A percentile compares a stretch with the other conserved stretches of the same genome.
phyloP scores from a whole-genome alignment of 2,329 filamentous ascomycete species.

The Penicillium digitatum region DNA sequence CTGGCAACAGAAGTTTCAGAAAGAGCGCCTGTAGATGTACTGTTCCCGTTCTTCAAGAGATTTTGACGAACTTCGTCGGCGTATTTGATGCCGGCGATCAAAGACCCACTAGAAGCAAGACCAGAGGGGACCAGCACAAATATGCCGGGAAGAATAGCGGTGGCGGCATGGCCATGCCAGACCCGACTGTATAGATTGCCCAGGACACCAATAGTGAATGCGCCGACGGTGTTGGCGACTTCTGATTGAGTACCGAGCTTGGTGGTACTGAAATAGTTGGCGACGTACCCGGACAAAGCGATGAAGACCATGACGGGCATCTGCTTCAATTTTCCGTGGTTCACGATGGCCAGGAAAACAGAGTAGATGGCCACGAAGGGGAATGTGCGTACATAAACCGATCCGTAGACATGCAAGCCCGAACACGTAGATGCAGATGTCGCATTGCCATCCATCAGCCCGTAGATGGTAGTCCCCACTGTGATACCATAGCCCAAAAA shows the following conservation, averaged over 20 bases:
- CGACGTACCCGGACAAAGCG: conserved; percentile 68
- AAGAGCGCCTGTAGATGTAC: conserved; percentile 15
- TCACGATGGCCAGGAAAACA: conserved; percentile 71
- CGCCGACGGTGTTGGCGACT: conserved; percentile 73
- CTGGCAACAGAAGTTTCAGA: conserved; percentile 44
- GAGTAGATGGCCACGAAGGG: conserved; percentile 73
- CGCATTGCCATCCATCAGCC: conserved; percentile 55
- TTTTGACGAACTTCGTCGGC: conserved; percentile 52
- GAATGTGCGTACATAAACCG: conserved; percentile 54
- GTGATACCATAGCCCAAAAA: conserved; percentile 72
- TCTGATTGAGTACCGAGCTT: conserved; percentile 69
- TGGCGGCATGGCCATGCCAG: conserved; percentile 75
- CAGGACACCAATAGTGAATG: conserved; percentile 72
- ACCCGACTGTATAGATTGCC: conserved; percentile 74
- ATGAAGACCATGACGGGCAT: conserved; percentile 74
- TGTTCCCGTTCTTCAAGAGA: conserved; percentile 24
- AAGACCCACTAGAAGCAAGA: conserved; percentile 55
- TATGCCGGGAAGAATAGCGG: conserved; percentile 83
- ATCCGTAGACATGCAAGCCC: conserved; percentile 48
- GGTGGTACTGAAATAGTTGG: conserved; percentile 70
- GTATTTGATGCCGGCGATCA: conserved; percentile 56
- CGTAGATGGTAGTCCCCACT: conserved; percentile 61
- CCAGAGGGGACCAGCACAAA: conserved; percentile 66
- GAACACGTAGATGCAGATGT: conserved; percentile 50
- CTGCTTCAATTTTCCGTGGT: conserved; percentile 78